These are phyloP conservation scores for Turnera subulata DNA, from an alignment of 345 rosid species.

Conservation along the genomic window DNA sequence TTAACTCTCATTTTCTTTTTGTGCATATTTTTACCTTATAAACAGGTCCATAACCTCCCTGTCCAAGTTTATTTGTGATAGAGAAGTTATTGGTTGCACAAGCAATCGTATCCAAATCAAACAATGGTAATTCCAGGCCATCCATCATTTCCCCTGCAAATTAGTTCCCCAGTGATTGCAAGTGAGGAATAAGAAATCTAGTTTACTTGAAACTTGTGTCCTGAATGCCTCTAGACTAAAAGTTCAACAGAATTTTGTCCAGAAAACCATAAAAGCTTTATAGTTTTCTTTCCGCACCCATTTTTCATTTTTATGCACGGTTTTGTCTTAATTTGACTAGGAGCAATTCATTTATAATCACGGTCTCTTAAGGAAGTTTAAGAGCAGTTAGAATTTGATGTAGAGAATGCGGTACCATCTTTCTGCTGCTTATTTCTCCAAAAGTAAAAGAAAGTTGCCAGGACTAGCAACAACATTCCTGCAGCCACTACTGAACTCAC, in stretches of 20 bases:
- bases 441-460: background rate
- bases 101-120: conserved; percentile 15
- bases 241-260: too few species aligned
- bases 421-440: conserved; percentile 1
- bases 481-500: background rate
- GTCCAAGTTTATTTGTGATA: conserved; percentile 18
- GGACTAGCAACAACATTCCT: background rate
- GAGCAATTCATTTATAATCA: too few species aligned
- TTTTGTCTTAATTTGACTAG: too few species aligned
- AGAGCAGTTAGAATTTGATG: background rate
- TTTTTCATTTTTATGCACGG: too few species aligned
- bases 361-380: too few species aligned
- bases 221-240: too few species aligned
- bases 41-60: conserved; percentile 38
- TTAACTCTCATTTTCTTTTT: too few species aligned
- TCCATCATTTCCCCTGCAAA: conserved; percentile 15
- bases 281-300: too few species aligned
- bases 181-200: background rate
- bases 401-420: background rate
- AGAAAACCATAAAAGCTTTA: too few species aligned
- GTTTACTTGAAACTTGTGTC: too few species aligned
- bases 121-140: conserved; percentile 20
- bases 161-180: background rate
- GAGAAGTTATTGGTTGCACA: conserved; percentile 23
- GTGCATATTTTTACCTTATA: conserved; percentile 10